phyloP scores from a whole-genome alignment of 2,329 filamentous ascomycete genomes.

The Remersonia thermophila region DNA sequence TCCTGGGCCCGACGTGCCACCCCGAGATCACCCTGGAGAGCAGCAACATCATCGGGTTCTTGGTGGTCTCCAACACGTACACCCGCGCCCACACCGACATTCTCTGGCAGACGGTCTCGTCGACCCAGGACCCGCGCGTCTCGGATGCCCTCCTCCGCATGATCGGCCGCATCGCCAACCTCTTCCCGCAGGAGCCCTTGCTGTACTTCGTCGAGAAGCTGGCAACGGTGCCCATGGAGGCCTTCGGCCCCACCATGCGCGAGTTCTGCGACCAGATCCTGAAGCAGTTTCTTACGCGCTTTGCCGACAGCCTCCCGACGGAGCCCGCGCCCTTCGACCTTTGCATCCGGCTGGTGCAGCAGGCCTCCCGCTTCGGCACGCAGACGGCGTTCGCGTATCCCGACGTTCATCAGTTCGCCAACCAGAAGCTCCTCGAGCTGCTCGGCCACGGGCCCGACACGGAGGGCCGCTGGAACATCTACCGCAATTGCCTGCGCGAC shows the following conservation, averaged over 20 bases:
- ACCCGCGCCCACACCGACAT: slow-evolving; percentile 59
- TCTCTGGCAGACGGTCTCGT: slow-evolving; percentile 72
- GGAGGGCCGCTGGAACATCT: slow-evolving; percentile 49
- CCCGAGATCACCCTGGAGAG: slow-evolving; percentile 76
- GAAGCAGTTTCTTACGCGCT: slow-evolving; percentile 33
- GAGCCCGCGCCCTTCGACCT: slow-evolving; percentile 36
- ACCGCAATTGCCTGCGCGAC: slow-evolving; percentile 54
- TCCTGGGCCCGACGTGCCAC: slow-evolving; percentile 83
- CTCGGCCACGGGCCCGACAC: slow-evolving; percentile 40
- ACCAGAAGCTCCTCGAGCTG: slow-evolving; percentile 48
- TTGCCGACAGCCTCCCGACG: slow-evolving; percentile 22
- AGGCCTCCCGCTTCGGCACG: slow-evolving; percentile 47
- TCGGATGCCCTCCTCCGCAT: slow-evolving; percentile 67
- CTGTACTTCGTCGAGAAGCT: slow-evolving; percentile 63
- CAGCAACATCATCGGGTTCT: slow-evolving; percentile 74
- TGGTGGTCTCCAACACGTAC: slow-evolving; percentile 69
- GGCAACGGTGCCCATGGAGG: slow-evolving; percentile 47
- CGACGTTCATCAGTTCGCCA: slow-evolving; percentile 52
- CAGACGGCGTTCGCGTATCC: slow-evolving; percentile 44
- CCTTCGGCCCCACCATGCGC: slow-evolving; percentile 50
- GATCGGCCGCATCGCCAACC: slow-evolving; percentile 34
- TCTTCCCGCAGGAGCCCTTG: slow-evolving; percentile 38
- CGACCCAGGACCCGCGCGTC: slow-evolving; percentile 74
- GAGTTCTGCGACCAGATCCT: slow-evolving; percentile 49
- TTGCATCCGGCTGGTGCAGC: slow-evolving; percentile 56